Conservation (phyloP, 768 basidiomycete genomes). For the Lentinula lateritia region DNA sequence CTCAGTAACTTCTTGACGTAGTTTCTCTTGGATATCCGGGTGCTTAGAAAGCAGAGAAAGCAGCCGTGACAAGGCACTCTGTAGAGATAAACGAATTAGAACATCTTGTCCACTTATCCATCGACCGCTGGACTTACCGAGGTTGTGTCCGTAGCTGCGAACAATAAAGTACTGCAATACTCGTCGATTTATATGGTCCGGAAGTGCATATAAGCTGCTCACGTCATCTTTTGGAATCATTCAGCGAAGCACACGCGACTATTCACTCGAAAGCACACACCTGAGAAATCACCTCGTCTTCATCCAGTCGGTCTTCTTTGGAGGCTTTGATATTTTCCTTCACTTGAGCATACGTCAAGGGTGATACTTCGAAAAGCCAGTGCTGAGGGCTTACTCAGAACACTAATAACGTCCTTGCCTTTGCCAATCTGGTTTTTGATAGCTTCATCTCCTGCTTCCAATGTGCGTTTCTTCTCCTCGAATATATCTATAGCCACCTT, state of each 20-base stretch:
- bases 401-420: constrained; percentile 31
- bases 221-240: constrained; percentile 6
- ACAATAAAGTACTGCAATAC: constrained; percentile 25
- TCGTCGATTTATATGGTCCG: not conserved
- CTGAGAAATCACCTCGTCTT: constrained; percentile 30
- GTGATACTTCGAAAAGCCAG: not conserved
- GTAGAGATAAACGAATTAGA: not conserved
- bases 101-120: no score
- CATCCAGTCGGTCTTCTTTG: constrained; percentile 23
- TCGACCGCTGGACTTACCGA: constrained; percentile 12
- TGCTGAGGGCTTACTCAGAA: constrained; percentile 19
- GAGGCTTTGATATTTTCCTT: constrained; percentile 26
- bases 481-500: constrained; percentile 19
- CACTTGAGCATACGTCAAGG: constrained; percentile 16
- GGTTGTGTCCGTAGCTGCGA: constrained; percentile 39
- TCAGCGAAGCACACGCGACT: not conserved
- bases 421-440: constrained; percentile 20
- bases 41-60: constrained; percentile 27
- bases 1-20: constrained; percentile 28
- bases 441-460: constrained; percentile 19
- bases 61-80: constrained; percentile 25
- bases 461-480: constrained; percentile 21
- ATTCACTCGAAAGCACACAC: constrained; percentile 15
- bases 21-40: constrained; percentile 29
- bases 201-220: not conserved